Base-by-base conservation (phyloP, 1,139 yeast genomes). In the Kodamaea sp. region DNA sequence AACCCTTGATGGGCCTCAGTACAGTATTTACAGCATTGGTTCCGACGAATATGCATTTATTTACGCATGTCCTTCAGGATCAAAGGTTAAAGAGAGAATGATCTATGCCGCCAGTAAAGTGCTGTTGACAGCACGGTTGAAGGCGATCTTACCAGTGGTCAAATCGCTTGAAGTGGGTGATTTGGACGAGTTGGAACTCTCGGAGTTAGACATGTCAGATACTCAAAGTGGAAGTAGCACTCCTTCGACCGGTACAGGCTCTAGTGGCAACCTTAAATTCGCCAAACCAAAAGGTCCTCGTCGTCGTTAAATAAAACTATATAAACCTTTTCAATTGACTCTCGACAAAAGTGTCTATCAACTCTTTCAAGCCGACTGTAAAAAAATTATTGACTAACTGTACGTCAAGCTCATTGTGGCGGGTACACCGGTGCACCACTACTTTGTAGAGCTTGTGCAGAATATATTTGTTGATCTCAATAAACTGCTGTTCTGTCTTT, bases 31-130 rank as follows among this genome's bases (percentile, higher is more conserved):
- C 55, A 70, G 70, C 40, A 63, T 67, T 43, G 51, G 53, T 1
- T 52, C 52, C 5, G 51, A 48, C 6, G 52, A 60, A 29, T 54
- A 57, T 36, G 76, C 75, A 27, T 88, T 92, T 58, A 78, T 90
- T 29, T 88, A 88, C 56, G 75, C 92, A 6, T 90, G 97, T 60
- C 97, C 98, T 3, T 79, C 94, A 0, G 89, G 92, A 2, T 84
- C 96, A 24, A 82, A 82, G 58, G 94, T 92, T 34, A 85, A 84
- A 60, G 95, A 89, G 40, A 76, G 97, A 50, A 92, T 92, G 97
- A 62, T 90, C 34, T 89, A 88, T 55, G 97, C 97, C 2, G 77
- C 96, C 2, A 83, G 82, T 46, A 84, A 89, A 53, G 78, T 75
- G 43, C 85, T 88, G 3, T 75, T 87, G 41, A 62, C 82, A 28